Evolutionary conservation across 768 basidiomycete species (phyloP).

Genomic region (Kwoniella botswanensis): DNA sequence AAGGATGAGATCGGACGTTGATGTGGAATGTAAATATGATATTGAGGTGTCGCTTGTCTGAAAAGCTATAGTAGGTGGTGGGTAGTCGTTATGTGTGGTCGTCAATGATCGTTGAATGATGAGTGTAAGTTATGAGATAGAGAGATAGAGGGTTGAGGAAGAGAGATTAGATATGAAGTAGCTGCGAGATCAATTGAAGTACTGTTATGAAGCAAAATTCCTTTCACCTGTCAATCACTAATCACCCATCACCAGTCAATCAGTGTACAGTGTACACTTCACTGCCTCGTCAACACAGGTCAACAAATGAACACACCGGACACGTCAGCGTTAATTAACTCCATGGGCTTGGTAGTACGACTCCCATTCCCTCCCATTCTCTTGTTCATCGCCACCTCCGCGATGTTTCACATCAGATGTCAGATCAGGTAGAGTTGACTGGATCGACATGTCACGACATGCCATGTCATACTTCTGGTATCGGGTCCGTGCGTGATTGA

Average conservation of each 20-base stretch:
- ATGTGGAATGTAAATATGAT: too few relatives aligned
- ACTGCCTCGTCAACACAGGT: slow-evolving; percentile 3
- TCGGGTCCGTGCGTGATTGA: background rate
- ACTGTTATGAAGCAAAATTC: background rate
- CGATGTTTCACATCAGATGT: background rate
- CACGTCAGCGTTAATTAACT: background rate
- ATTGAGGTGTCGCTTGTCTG: too few relatives aligned
- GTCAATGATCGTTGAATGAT: background rate
- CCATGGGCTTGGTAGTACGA: background rate
- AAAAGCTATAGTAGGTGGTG: too few relatives aligned
- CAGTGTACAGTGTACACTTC: slow-evolving; percentile 1
- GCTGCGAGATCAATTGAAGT: background rate
- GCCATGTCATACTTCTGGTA: background rate
- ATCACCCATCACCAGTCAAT: background rate
- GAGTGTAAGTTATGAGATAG: background rate
- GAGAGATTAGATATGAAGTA: background rate
- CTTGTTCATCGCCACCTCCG: background rate
- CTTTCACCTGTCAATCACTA: background rate
- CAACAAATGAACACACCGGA: background rate
- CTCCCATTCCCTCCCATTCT: background rate
- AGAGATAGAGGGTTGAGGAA: background rate
- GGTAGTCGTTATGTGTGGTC: background rate
- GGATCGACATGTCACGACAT: background rate
- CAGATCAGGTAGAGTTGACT: background rate
- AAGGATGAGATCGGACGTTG: too few relatives aligned